Conservation (phyloP, 306 rosid species). For the Cucurbita maxima region DNA sequence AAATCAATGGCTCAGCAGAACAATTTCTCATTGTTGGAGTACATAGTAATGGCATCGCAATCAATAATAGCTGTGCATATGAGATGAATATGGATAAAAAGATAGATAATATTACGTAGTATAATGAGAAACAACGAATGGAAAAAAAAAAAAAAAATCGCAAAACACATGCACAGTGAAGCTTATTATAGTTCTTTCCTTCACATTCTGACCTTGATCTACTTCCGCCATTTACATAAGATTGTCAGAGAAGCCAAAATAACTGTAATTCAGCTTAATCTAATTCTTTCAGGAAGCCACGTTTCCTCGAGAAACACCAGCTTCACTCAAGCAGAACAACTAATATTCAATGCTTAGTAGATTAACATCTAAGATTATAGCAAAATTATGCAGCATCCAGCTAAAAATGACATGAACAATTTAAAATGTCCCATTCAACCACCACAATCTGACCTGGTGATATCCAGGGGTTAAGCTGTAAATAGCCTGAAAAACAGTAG, state of each 20-base stretch:
- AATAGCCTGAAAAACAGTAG: constrained; percentile 83
- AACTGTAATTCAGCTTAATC: not conserved
- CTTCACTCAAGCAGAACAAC: not conserved
- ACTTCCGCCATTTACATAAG: not conserved
- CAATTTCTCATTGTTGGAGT: not conserved
- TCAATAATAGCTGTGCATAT: not conserved
- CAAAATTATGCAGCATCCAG: not conserved
- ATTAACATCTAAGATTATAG: not conserved
- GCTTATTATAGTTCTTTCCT: not conserved
- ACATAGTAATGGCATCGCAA: not conserved
- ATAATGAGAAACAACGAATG: not conserved
- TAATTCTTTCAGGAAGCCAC: not conserved
- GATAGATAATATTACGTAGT: not conserved
- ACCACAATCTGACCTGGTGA: constrained; percentile 63
- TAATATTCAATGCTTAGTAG: not conserved
- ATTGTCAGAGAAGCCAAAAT: not conserved
- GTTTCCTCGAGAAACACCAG: not conserved
- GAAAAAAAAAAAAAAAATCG: not conserved
- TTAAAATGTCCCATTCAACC: constrained; percentile 1
- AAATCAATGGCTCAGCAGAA: not conserved
- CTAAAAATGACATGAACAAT: not conserved
- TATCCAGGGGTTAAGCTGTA: constrained; percentile 70
- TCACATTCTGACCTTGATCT: not conserved
- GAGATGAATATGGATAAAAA: not conserved
- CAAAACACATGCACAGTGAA: not conserved